phyloP scores from a whole-genome alignment of 495 filamentous ascomycete genomes.

The Entonaema liquescens region DNA sequence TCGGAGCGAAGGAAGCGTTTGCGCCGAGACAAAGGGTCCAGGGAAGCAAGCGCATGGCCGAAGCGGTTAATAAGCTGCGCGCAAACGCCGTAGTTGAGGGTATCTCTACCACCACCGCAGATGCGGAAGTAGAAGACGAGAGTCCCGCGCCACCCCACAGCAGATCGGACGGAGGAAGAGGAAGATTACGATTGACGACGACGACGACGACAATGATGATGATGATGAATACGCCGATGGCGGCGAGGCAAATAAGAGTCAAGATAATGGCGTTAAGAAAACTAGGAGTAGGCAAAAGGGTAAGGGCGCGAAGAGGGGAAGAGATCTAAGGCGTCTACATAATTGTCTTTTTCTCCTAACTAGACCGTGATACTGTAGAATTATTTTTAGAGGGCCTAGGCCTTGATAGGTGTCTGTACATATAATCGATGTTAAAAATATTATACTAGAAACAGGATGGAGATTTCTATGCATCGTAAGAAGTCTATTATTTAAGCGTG shows the following conservation, averaged over 20 bases:
- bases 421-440: no score
- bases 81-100: constrained; percentile 44
- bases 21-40: constrained; percentile 74
- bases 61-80: constrained; percentile 74
- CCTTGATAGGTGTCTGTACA: no score
- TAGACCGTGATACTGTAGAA: background rate
- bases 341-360: background rate
- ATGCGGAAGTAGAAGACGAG: constrained; percentile 34
- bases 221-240: constrained; percentile 35
- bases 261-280: constrained; percentile 38
- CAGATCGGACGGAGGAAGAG: constrained; percentile 34
- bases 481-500: no score
- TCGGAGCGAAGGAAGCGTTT: constrained; percentile 68
- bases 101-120: constrained; percentile 1
- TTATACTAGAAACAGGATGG: no score
- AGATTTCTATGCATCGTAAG: no score
- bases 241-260: constrained; percentile 10
- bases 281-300: constrained; percentile 29
- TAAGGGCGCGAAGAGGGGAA: constrained; percentile 46
- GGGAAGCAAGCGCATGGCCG: constrained; percentile 83
- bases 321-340: constrained; percentile 46
- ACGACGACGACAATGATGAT: constrained; percentile 41
- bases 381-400: background rate
- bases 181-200: constrained; percentile 44
- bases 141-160: background rate